These are phyloP conservation scores for Myxozyma geophila DNA, from an alignment of 805 yeast genomes.

Conservation along the genomic window DNA sequence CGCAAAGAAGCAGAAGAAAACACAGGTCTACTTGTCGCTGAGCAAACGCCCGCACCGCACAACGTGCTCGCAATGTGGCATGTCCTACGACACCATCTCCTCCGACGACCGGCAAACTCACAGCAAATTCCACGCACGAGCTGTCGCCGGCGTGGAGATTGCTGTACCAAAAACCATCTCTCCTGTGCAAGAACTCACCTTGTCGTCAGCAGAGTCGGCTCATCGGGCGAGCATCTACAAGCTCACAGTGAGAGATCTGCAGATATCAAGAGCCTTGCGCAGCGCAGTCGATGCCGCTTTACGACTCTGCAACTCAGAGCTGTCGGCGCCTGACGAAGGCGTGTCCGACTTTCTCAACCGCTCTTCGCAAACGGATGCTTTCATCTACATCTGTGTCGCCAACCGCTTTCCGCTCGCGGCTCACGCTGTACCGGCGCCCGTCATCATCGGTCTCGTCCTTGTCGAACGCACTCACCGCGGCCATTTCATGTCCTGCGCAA, in stretches of 20 bases:
- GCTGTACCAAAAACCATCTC: constrained; percentile 25
- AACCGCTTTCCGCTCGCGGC: neutral
- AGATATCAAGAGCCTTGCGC: constrained; percentile 34
- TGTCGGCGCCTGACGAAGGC: constrained; percentile 53
- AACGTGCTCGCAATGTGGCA: constrained; percentile 57
- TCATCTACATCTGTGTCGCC: constrained; percentile 17
- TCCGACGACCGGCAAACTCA: constrained; percentile 53
- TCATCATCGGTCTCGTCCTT: constrained; percentile 23
- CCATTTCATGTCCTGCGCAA: constrained; percentile 44
- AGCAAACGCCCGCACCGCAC: constrained; percentile 30
- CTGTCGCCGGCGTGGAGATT: constrained; percentile 53
- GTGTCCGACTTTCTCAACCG: constrained; percentile 5
- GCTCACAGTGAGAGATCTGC: constrained; percentile 6
- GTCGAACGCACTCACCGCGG: constrained; percentile 38
- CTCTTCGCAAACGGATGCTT: neutral
- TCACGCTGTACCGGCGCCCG: neutral
- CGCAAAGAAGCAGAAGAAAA: neutral
- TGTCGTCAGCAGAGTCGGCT: neutral
- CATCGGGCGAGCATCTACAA: constrained; percentile 5
- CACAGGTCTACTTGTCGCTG: constrained; percentile 35
- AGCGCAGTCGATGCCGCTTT: constrained; percentile 46
- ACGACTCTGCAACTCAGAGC: constrained; percentile 54
- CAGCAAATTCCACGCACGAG: constrained; percentile 52
- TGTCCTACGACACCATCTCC: constrained; percentile 54
- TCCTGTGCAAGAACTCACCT: neutral